Conservation (phyloP, 2,329 filamentous ascomycete genomes). For the Pochonia chlamydosporia region DNA sequence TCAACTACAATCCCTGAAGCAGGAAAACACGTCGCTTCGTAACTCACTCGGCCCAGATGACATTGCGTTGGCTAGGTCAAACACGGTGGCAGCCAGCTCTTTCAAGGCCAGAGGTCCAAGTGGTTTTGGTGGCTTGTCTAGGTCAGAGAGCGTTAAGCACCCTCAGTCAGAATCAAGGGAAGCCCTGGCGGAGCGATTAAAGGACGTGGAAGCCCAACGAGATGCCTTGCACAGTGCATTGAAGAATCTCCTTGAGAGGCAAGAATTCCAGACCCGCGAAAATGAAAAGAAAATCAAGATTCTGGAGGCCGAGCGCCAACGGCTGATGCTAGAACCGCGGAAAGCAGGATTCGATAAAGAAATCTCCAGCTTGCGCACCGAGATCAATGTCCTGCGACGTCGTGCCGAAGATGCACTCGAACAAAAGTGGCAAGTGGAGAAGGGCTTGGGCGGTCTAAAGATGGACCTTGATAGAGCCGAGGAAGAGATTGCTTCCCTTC, state of each 20-base stretch:
- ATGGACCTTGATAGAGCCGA: slow-evolving; percentile 96
- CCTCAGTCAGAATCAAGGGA: slow-evolving; percentile 54
- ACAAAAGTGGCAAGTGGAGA: slow-evolving; percentile 94
- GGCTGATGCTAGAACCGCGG: slow-evolving; percentile 61
- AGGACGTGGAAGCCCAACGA: slow-evolving; percentile 88
- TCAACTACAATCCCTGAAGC: slow-evolving; percentile 66
- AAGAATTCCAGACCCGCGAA: slow-evolving; percentile 77
- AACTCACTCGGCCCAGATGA: slow-evolving; percentile 23
- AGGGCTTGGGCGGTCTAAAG: slow-evolving; percentile 79
- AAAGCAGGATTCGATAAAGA: slow-evolving; percentile 80
- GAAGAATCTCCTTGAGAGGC: slow-evolving; percentile 77
- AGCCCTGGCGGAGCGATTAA: slow-evolving; percentile 69
- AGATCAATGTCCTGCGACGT: slow-evolving; percentile 77
- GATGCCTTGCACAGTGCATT: slow-evolving; percentile 87
- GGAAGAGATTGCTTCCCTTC: slow-evolving; percentile 82
- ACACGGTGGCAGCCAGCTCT: slow-evolving; percentile 56
- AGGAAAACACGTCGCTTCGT: slow-evolving; percentile 58
- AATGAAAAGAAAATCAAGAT: slow-evolving; percentile 74
- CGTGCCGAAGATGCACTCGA: slow-evolving; percentile 91
- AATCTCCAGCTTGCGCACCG: slow-evolving; percentile 70
- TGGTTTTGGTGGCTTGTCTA: slow-evolving; percentile 40
- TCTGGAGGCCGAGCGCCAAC: slow-evolving; percentile 73
- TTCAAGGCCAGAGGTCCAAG: slow-evolving; percentile 33
- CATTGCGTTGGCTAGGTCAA: slow-evolving; percentile 50
- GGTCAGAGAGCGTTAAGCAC: slow-evolving; percentile 55